Conservation (phyloP, 2,329 filamentous ascomycete genomes). For the Fusarium sp. region DNA sequence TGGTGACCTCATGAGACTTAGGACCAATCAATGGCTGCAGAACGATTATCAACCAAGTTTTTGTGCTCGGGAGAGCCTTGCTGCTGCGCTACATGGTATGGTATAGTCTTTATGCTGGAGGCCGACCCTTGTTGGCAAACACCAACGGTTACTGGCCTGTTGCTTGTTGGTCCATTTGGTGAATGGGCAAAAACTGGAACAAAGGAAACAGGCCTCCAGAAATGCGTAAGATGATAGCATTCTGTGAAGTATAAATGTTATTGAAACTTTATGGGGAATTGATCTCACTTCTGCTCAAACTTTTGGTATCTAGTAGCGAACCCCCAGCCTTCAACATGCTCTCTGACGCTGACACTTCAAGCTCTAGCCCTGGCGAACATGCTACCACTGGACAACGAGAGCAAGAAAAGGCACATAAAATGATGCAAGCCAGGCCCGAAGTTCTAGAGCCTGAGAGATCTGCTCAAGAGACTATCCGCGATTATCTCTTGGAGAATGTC, state of each 20-base stretch:
- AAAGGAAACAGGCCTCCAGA: not conserved
- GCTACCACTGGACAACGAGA: not conserved
- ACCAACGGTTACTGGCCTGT: not conserved
- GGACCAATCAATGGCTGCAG: not conserved
- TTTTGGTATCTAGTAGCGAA: not conserved
- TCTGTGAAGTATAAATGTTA: not conserved
- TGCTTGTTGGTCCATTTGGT: not conserved
- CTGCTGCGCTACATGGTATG: not conserved
- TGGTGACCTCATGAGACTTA: not conserved
- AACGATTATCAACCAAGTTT: no score
- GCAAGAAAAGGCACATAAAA: not conserved
- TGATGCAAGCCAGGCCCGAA: no score
- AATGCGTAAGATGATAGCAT: not conserved
- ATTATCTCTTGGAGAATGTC: not conserved
- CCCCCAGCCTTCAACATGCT: not conserved
- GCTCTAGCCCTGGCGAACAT: not conserved
- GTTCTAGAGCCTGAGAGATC: not conserved
- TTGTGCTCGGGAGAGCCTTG: not conserved
- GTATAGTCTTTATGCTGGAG: not conserved
- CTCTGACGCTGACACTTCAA: not conserved
- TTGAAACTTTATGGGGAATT: accelerated
- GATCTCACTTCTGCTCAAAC: not conserved
- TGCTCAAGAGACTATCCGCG: not conserved
- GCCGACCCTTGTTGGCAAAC: not conserved
- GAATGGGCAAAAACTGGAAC: not conserved